Evolutionary conservation across 1,139 yeast species (phyloP), one percentile per base, ranked within the genome.

Genomic region (Hemisphaericaspora subhashii): DNA sequence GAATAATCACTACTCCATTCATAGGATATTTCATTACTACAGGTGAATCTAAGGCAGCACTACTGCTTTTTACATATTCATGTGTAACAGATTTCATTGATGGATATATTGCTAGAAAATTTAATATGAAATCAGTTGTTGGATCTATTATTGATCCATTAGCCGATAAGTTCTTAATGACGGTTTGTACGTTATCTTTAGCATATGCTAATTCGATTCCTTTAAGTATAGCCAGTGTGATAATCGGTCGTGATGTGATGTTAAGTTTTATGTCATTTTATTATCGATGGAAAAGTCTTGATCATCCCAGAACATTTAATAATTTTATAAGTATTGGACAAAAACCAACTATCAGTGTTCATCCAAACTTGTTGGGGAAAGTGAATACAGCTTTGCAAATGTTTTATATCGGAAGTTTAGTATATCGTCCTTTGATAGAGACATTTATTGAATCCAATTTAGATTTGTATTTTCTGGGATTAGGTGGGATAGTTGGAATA

Each of bases 111-210:
- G 98, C 99, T 8, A 72, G 99, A 39, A 75, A 64, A 44, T 90
- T 64, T 68, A 81, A 88, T 40, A 70, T 85, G 75, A 79, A 81
- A 52, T 82, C 96, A 0, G 83, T 86, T 2, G 77, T 90, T 4
- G 99, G 99, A 0, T 85, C 96, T 0, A 83, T 94, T 15, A 68
- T 94, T 31, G 99, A 94, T 55, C 98, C 99, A 0, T 74, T 89
- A 68, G 99, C 98, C 0, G 99, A 94, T 57, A 94, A 94, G 60
- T 68, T 86, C 17, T 68, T 94, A 33, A 88, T 94, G 96, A 77
- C 94, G 31, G 79, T 86, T 0, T 80, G 95, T 40, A 89, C 98
- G 0, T 70, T 83, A 0, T 80, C 95, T 38, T 66, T 92, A 42
- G 81, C 94, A 0, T 77, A 80, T 26, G 72, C 82, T 0, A 80